Percentiles rank a stretch among this genome's conserved stretches.
Evolutionary conservation across 2,329 filamentous ascomycete species (phyloP).

Genomic region (Pseudocercospora macadamiae): DNA sequence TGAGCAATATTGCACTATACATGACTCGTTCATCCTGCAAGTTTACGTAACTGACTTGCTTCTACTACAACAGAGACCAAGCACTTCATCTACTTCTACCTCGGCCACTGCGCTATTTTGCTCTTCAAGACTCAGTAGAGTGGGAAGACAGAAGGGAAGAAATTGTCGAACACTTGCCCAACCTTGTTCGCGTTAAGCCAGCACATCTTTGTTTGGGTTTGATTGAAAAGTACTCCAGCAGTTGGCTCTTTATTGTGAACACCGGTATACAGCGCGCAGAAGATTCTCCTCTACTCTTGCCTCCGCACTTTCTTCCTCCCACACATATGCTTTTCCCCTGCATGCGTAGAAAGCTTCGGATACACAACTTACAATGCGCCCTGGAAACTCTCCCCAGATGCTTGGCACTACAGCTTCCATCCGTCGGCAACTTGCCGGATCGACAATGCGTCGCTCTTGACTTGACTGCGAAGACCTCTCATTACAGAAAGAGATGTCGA

Average conservation of each 20-base stretch:
- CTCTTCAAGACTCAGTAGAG: slow-evolving; percentile 96
- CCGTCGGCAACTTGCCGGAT: neutral
- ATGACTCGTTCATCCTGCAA: neutral
- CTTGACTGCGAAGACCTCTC: too few relatives aligned
- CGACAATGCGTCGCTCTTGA: too few relatives aligned
- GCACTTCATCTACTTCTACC: slow-evolving; percentile 99
- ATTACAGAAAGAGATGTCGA: too few relatives aligned
- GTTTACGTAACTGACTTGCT: slow-evolving; percentile 5
- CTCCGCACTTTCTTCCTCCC: neutral
- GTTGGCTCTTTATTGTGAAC: neutral
- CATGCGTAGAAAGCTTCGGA: slow-evolving; percentile 1
- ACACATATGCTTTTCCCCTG: neutral
- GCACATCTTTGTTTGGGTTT: too few relatives aligned
- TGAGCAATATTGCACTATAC: slow-evolving; percentile 44
- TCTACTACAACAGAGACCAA: slow-evolving; percentile 74
- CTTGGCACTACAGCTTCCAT: neutral
- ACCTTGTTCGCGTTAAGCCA: neutral
- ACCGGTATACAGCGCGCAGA: neutral
- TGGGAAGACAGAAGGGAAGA: neutral
- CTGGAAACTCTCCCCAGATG: neutral
- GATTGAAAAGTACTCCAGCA: neutral
- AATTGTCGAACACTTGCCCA: neutral
- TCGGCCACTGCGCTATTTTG: slow-evolving; percentile 95
- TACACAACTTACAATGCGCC: neutral
- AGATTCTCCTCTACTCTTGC: neutral